These are phyloP conservation scores for Xylaria sp. DNA, from an alignment of 2,329 filamentous ascomycete species.

Conservation along the genomic window DNA sequence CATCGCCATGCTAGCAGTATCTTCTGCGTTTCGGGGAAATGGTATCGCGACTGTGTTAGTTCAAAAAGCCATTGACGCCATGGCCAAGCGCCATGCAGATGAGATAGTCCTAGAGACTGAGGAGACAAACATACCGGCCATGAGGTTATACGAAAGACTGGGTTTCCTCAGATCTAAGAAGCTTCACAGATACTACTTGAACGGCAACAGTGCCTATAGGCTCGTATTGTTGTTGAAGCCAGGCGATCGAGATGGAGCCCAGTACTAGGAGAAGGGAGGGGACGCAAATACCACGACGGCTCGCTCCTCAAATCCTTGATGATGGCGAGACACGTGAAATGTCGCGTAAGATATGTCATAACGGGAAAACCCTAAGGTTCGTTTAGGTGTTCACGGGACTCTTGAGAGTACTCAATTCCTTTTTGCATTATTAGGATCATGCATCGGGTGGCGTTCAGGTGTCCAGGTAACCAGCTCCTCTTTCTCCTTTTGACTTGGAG, in stretches of 20 bases:
- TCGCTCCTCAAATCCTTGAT: not conserved
- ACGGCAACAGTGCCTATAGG: constrained; percentile 93
- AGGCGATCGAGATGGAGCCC: constrained; percentile 35
- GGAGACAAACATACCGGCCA: constrained; percentile 88
- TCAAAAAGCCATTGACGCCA: constrained; percentile 89
- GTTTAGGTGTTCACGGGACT: constrained; percentile 16
- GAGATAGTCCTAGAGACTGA: constrained; percentile 97
- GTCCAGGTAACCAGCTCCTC: constrained; percentile 1
- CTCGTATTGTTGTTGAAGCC: constrained; percentile 82
- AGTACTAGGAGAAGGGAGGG: constrained; percentile 24
- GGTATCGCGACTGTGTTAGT: constrained; percentile 92
- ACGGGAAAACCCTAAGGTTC: not conserved
- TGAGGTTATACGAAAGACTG: constrained; percentile 91
- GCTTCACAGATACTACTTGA: constrained; percentile 93
- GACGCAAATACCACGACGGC: not conserved
- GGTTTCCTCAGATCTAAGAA: constrained; percentile 94
- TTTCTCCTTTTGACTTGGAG: constrained; percentile 2
- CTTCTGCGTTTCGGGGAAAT: constrained; percentile 79
- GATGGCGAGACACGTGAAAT: not conserved
- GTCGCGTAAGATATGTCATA: not conserved
- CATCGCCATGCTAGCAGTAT: constrained; percentile 98
- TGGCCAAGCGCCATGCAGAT: constrained; percentile 85
- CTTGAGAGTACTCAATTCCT: not conserved
- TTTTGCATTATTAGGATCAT: constrained; percentile 30
- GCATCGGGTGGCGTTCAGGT: constrained; percentile 37